These are phyloP conservation scores for Neonectria faginata DNA, from an alignment of 2,329 filamentous ascomycete species.

Conservation along the genomic window DNA sequence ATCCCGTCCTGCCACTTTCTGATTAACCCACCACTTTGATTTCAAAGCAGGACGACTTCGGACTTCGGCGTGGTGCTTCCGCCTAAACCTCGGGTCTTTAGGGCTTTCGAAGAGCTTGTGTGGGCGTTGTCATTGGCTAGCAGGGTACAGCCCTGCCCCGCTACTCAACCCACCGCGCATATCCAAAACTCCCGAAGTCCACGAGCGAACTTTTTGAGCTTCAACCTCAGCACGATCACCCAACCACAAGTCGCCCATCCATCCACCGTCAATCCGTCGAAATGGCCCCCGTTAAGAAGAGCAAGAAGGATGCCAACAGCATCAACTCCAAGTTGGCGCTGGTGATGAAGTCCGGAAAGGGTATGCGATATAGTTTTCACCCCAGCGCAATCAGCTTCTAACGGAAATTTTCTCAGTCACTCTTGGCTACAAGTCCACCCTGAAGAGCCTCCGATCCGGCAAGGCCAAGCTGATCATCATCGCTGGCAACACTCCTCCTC, in stretches of 20 bases:
- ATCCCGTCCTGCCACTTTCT: slow-evolving; percentile 46
- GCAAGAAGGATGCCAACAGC: slow-evolving; percentile 85
- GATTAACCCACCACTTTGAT: slow-evolving; percentile 57
- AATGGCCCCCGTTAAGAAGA: slow-evolving; percentile 80
- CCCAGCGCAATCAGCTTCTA: slow-evolving; percentile 18
- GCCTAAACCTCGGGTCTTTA: slow-evolving; percentile 56
- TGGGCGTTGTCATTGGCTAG: slow-evolving; percentile 46
- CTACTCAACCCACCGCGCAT: slow-evolving; percentile 33
- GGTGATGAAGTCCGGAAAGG: slow-evolving; percentile 77
- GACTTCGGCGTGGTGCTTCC: slow-evolving; percentile 48
- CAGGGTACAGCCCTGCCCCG: slow-evolving; percentile 37
- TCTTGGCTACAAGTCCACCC: slow-evolving; percentile 59
- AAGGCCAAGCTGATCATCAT: slow-evolving; percentile 99
- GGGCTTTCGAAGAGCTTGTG: slow-evolving; percentile 46
- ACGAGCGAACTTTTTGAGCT: slow-evolving; percentile 43
- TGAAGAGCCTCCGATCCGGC: slow-evolving; percentile 91
- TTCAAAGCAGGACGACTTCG: slow-evolving; percentile 63
- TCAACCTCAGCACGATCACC: slow-evolving; percentile 48
- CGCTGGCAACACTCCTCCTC: slow-evolving; percentile 91
- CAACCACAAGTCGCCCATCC: slow-evolving; percentile 50
- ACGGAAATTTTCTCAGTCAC: slow-evolving; percentile 49
- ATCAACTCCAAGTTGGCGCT: slow-evolving; percentile 71
- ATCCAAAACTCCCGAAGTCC: slow-evolving; percentile 42
- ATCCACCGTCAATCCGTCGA: slow-evolving; percentile 58
- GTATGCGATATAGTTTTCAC: slow-evolving; percentile 62